Evolutionary conservation across 106 monocot genomes (phyloP).

Genomic region (Phalaenopsis equestris): DNA sequence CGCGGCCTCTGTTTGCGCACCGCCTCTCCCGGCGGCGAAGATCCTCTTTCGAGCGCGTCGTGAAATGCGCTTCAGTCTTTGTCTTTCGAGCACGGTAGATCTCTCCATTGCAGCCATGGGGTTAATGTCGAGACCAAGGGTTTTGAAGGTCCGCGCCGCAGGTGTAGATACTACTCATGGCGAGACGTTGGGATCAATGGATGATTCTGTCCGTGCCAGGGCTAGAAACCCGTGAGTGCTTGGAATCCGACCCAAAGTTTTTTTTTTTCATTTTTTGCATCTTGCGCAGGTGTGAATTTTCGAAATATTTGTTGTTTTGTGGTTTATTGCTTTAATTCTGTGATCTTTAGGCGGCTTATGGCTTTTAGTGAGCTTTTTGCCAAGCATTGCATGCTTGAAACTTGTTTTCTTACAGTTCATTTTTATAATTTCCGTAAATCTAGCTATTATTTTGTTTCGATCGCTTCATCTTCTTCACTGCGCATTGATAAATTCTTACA

Average conservation of each 20-base stretch:
- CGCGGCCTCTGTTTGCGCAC: neutral
- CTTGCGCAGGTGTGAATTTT: neutral
- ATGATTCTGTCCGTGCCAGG: slow-evolving; percentile 7
- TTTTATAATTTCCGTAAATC: neutral
- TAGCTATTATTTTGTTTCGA: neutral
- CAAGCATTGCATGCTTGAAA: neutral
- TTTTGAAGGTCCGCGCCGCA: neutral
- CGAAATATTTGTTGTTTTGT: neutral
- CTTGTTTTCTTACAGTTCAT: neutral
- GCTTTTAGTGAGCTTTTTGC: neutral
- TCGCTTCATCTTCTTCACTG: neutral
- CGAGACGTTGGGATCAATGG: neutral
- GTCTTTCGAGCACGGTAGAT: neutral
- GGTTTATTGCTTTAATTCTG: no score
- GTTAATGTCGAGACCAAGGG: neutral
- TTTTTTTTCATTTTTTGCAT: neutral
- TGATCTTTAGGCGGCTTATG: neutral
- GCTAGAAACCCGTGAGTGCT: slow-evolving; percentile 8
- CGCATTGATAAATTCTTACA: neutral
- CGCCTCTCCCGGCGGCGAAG: neutral
- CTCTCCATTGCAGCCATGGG: neutral
- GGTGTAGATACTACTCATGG: neutral
- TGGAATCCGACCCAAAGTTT: neutral
- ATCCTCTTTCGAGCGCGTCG: neutral
- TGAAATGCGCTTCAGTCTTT: neutral